Evolutionary conservation across 768 basidiomycete genomes (phyloP).

Genomic region (Rubroboletus pulcherrimus): DNA sequence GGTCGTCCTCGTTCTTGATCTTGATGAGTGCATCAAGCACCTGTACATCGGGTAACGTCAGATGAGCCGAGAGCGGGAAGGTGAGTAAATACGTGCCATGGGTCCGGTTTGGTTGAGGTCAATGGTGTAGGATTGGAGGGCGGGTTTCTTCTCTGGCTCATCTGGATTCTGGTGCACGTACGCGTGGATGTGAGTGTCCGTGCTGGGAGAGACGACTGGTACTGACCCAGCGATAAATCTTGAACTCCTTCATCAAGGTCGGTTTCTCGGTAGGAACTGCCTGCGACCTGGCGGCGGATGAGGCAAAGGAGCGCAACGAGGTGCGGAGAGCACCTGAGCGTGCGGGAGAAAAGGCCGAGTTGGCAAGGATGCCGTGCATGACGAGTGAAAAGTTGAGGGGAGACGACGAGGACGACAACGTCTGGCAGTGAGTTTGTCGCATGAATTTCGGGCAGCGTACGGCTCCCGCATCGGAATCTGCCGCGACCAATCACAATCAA

Average conservation of each 20-base stretch:
- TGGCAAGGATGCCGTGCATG: constrained; percentile 16
- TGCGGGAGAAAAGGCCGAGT: neutral
- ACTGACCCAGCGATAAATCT: constrained; percentile 95
- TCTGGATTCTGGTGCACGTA: constrained; percentile 73
- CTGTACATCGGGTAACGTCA: constrained; percentile 30
- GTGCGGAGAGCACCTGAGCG: constrained; percentile 12
- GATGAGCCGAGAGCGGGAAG: neutral
- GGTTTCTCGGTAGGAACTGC: constrained; percentile 62
- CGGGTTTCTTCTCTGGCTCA: constrained; percentile 86
- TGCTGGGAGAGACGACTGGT: neutral
- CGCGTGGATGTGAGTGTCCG: neutral
- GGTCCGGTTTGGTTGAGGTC: constrained; percentile 95
- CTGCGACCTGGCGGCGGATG: constrained; percentile 25
- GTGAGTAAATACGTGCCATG: constrained; percentile 56
- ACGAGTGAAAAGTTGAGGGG: neutral
- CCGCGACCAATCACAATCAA: constrained; percentile 23
- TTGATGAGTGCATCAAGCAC: constrained; percentile 93
- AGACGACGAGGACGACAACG: neutral
- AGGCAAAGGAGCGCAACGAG: constrained; percentile 30
- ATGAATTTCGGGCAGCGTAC: constrained; percentile 13
- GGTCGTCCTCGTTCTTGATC: constrained; percentile 98
- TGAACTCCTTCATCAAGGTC: constrained; percentile 85
- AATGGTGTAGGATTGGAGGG: constrained; percentile 84
- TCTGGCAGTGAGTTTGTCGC: neutral
- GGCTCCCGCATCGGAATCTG: constrained; percentile 9